Base-by-base conservation (phyloP, 768 basidiomycete genomes). In the Macrolepiota fuliginosa region DNA sequence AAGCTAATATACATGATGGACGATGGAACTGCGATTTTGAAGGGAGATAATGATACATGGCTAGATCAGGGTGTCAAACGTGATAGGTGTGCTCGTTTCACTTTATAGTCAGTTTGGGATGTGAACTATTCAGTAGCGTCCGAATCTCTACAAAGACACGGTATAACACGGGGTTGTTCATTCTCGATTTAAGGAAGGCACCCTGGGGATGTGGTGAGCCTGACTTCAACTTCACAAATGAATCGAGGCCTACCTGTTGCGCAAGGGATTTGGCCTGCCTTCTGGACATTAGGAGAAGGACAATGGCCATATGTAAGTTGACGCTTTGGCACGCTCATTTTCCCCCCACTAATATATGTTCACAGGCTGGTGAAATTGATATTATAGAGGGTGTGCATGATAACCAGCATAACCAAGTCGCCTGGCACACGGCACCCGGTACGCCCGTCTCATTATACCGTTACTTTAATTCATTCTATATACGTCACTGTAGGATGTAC, bases 121-220 rank as follows among this genome's bases (percentile, higher is more conserved):
- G 11, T 17, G 9, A 19, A 2, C 24, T 49, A 24, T 35, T 50
- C 32, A 22, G 2, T 59, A 91, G 94, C 66, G 90, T 97, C 55
- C 89, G 94, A 56, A 87, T 97, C 71, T 85, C 84, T 37, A 89
- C 87, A 65, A 73, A 81, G 37, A 78, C 77, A 13, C 66, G 74
- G 49, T 92, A 92, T 69, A 89, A 85, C 64, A 86, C 88, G 12
- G 94, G 94, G 22, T 77, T 97, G n/a, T 93, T 96, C 68, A 83
- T 97, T 63, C 80, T 96, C 37, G 94, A 97, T 70, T 79, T 92
- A 22, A 86, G 87, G 62, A 87, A 82, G 72, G 93, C 94, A 24
- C 94, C 94, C 1, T 93, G 89, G 85, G 94, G 94, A 56, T 97
- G 94, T 74, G 92, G 92, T 86, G 75, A 64, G 84, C 73, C 53